Evolutionary conservation across 2,329 filamentous ascomycete species (phyloP).

Genomic region (Fusarium sp.): DNA sequence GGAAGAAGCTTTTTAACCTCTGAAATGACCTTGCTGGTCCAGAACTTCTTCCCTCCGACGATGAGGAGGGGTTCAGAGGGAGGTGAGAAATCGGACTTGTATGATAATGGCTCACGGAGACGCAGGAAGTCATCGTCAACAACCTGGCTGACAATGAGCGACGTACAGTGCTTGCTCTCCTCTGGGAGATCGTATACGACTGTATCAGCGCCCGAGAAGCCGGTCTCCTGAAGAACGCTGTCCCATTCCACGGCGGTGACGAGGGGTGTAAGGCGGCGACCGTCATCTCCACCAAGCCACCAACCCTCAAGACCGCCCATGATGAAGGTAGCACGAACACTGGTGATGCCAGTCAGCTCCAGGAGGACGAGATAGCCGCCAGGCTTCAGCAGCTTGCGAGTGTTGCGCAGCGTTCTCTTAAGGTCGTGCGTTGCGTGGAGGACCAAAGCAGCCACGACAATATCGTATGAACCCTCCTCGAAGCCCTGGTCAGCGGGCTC

Average conservation of each 20-base stretch:
- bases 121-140: neutral
- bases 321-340: neutral
- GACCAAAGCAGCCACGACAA: conserved; percentile 5
- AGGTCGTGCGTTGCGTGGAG: conserved; percentile 4
- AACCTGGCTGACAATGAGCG: conserved; percentile 4
- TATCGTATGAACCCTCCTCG: conserved; percentile 7
- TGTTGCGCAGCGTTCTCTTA: conserved; percentile 1
- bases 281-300: conserved; percentile 28
- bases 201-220: conserved; percentile 30
- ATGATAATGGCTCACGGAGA: conserved; percentile 1
- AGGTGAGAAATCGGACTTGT: neutral
- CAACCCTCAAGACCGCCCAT: conserved; percentile 30
- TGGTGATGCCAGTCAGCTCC: conserved; percentile 15
- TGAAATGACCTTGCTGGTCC: conserved; percentile 2
- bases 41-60: neutral
- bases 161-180: conserved; percentile 1
- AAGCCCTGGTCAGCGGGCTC: conserved; percentile 12
- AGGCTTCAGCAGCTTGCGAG: conserved; percentile 9
- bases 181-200: conserved; percentile 4
- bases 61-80: neutral
- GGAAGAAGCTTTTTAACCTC: neutral
- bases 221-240: conserved; percentile 7
- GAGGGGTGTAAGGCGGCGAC: conserved; percentile 15
- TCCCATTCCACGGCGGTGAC: conserved; percentile 28
- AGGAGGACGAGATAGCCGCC: conserved; percentile 17